phyloP scores from a whole-genome alignment of 2,329 filamentous ascomycete genomes.

The Beauveria brongniartii region DNA sequence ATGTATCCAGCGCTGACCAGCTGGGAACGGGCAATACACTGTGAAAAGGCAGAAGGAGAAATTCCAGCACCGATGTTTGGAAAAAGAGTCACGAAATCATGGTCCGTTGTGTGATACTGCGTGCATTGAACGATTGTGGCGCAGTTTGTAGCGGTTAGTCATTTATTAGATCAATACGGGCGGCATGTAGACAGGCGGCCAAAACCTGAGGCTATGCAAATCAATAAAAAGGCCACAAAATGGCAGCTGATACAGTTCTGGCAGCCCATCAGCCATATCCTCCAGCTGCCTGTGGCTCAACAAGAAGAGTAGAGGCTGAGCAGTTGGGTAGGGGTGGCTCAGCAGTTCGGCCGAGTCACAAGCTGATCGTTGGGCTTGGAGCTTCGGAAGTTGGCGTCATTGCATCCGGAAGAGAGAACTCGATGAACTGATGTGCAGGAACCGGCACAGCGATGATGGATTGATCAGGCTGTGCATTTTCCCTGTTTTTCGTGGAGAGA shows the following conservation, averaged over 20 bases:
- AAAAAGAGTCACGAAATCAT: background rate
- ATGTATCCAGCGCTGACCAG: background rate
- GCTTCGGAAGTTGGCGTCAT: background rate
- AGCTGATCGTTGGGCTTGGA: background rate
- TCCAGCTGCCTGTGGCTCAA: background rate
- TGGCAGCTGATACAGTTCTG: background rate
- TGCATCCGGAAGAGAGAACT: background rate
- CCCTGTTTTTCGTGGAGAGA: background rate
- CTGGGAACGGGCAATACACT: background rate
- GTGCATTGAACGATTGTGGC: background rate
- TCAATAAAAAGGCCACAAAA: background rate
- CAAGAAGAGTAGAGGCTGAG: background rate
- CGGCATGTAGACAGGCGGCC: background rate
- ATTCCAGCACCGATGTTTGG: too few species aligned
- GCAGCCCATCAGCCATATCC: background rate
- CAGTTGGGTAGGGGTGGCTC: background rate
- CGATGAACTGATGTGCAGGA: background rate
- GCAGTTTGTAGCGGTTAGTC: background rate
- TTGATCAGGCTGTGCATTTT: background rate
- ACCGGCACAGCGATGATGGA: background rate
- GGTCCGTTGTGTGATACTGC: background rate
- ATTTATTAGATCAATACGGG: background rate
- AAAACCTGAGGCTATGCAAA: background rate
- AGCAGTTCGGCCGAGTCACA: background rate
- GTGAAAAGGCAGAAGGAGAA: background rate